phyloP scores from a whole-genome alignment of 192 early-diverging fungal species.

The Gaertneriomyces sp. region DNA sequence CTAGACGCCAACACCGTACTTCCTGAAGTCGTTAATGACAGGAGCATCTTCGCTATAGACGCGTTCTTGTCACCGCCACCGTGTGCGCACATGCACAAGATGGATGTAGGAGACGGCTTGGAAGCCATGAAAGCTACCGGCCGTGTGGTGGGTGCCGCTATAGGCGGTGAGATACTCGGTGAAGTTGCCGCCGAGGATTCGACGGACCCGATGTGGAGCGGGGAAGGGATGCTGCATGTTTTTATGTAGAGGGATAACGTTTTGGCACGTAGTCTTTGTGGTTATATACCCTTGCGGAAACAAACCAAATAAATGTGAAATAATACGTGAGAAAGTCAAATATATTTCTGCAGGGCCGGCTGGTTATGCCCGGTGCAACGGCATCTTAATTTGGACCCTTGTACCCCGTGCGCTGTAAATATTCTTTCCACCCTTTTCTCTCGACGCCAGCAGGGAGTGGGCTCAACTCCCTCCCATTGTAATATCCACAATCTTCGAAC shows the following conservation, averaged over 20 bases:
- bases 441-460: no score
- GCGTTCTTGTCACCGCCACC: neutral
- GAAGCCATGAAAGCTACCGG: neutral
- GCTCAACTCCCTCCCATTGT: no score
- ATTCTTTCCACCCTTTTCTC: no score
- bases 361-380: no score
- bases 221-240: slow-evolving; percentile 2
- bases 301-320: no score
- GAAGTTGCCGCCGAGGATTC: neutral
- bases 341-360: no score
- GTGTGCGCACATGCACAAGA: neutral
- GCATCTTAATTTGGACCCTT: no score
- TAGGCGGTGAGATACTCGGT: neutral
- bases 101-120: slow-evolving; percentile 3
- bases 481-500: no score
- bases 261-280: no score
- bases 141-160: neutral
- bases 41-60: neutral
- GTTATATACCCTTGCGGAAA: no score
- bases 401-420: no score
- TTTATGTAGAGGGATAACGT: neutral
- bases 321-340: no score
- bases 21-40: neutral
- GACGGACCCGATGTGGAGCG: neutral
- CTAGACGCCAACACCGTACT: neutral